Evolutionary conservation across 345 rosid genomes (phyloP).

Genomic region (Balakata baccata): DNA sequence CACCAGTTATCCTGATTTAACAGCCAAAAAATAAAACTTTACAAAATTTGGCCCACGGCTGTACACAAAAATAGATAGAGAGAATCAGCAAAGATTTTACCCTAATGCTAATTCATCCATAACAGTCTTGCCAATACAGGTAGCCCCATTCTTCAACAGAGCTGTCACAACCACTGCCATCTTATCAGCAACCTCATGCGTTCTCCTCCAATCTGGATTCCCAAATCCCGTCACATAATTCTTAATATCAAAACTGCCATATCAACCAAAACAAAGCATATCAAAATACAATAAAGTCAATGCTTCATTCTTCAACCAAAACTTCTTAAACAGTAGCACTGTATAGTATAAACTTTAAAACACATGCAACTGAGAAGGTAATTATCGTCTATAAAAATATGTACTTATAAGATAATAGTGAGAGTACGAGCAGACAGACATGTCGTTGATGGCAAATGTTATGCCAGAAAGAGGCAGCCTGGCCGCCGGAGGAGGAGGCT

Average conservation of each 20-base stretch:
- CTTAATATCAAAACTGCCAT: slow-evolving; percentile 73
- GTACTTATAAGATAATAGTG: not conserved
- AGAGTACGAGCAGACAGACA: slow-evolving; percentile 35
- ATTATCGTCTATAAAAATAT: not conserved
- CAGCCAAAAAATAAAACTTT: slow-evolving; percentile 13
- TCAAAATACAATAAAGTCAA: not conserved
- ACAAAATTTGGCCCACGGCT: not conserved
- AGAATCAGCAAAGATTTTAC: slow-evolving; percentile 26
- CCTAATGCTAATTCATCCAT: slow-evolving; percentile 81
- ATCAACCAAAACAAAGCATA: not conserved
- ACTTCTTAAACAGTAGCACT: not conserved
- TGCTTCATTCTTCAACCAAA: not conserved
- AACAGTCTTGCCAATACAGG: slow-evolving; percentile 85
- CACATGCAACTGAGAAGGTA: not conserved
- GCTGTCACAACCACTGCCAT: slow-evolving; percentile 68
- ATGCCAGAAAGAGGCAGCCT: slow-evolving; percentile 60
- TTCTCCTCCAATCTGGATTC: slow-evolving; percentile 69
- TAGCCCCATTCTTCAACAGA: slow-evolving; percentile 78
- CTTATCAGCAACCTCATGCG: slow-evolving; percentile 67
- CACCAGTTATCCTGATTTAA: slow-evolving; percentile 59
- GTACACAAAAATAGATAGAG: not conserved
- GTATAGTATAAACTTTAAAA: not conserved
- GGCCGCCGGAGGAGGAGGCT: slow-evolving; percentile 88
- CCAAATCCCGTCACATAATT: slow-evolving; percentile 80
- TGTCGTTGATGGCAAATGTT: slow-evolving; percentile 77